Evolutionary conservation across 768 basidiomycete genomes (phyloP), one percentile per base, ranked within the genome.

Genomic region (Amanita jacksonii): DNA sequence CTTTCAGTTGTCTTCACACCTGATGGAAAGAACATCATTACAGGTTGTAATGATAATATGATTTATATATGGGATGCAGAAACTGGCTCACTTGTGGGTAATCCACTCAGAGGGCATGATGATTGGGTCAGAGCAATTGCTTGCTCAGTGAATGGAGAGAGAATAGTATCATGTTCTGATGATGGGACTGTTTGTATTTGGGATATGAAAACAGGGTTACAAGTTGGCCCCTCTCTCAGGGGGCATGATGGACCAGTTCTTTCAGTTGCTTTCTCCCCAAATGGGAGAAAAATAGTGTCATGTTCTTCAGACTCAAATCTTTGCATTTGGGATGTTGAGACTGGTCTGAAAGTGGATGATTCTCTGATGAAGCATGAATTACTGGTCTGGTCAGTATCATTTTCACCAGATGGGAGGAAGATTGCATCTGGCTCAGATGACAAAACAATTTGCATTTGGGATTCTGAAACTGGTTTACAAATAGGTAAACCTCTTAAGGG

Each of bases 231-330:
- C n/a, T 19, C 38, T 22, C 38, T 39, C 22, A 20, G 7, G 19
- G 7, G 38, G 8, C 38, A 39, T 15, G 8, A 10, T 16, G 38
- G 15, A 7, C 13, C 13, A 7, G 22, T 39, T 8, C 5, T 7
- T 16, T 39, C 38, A 15, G 38, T 39, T 5, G 13, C 19, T 10
- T 39, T 39, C 20, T 39, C 38, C 13, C 20, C 38, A 39, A 19
- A 50, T 47, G 46, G 49, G 13, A 42, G 7, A 24, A n/a, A 38
- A 23, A 39, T 50, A n/a, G 38, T 39, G 12, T 50, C 46, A 7
- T 31, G 46, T 24, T 50, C 49, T 15, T 3, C 18, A 7, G 43
- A 10, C 15, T 27, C 6, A 2, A 39, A 13, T 15, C 37, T 52
- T 0, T 49, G 27, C 7, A 33, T 25, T 4, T 15, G 19, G 5